A percentile compares a stretch with the other conserved stretches of the same genome.
These are phyloP conservation scores for Eucalyptus shirleyi DNA, from an alignment of 345 rosid genomes.

Conservation along the genomic window DNA sequence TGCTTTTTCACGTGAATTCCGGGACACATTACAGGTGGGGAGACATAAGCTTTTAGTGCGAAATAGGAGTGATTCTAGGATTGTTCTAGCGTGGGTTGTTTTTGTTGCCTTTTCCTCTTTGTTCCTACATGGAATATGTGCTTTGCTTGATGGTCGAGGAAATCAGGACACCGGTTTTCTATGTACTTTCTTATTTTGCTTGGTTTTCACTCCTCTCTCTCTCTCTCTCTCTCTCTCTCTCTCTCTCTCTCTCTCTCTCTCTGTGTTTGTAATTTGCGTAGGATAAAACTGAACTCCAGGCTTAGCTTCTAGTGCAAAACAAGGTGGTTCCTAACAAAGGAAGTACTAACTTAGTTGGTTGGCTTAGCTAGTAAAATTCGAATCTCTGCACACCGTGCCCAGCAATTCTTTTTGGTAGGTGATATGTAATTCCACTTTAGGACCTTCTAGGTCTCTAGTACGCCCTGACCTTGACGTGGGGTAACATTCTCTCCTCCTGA, in stretches of 20 bases:
- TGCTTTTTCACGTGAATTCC: neutral
- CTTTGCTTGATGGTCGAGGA: conserved; percentile 1
- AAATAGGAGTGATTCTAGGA: neutral
- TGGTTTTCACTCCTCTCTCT: neutral
- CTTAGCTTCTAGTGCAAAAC: neutral
- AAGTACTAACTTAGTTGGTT: neutral
- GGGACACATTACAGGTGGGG: neutral
- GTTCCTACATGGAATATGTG: neutral
- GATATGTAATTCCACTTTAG: neutral
- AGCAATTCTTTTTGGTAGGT: neutral
- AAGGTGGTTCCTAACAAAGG: neutral
- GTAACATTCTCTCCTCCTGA: neutral
- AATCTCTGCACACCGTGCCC: neutral
- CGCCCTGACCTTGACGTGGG: neutral
- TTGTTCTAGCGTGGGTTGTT: neutral
- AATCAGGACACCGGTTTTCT: neutral
- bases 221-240: no score
- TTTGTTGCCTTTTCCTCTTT: neutral
- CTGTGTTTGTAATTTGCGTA: neutral
- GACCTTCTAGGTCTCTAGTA: neutral
- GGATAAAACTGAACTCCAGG: neutral
- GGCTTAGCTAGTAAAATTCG: neutral
- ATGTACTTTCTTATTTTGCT: neutral
- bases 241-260: neutral
- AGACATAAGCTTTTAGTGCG: neutral